Evolutionary conservation across 805 yeast genomes (phyloP).

Genomic region (Phaffomyces opuntiae): DNA sequence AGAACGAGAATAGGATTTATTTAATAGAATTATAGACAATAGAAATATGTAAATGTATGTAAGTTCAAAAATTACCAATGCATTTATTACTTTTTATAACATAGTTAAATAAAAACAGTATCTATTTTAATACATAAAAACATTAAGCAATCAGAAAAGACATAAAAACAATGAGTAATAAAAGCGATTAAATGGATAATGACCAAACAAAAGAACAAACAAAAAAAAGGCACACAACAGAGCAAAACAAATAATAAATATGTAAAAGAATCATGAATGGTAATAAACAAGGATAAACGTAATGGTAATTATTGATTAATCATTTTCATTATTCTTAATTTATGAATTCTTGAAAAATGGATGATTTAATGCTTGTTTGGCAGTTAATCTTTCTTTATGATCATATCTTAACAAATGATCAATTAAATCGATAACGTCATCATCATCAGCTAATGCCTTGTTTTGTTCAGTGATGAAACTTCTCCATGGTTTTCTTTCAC

Average conservation of each 20-base stretch:
- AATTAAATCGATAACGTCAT: conserved; percentile 73
- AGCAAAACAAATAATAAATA: background rate
- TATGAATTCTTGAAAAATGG: conserved; percentile 29
- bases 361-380: conserved; percentile 82
- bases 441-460: conserved; percentile 54
- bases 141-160: background rate
- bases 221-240: background rate
- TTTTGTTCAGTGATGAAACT: conserved; percentile 67
- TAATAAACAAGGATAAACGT: background rate
- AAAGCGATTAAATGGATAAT: background rate
- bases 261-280: background rate
- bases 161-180: background rate
- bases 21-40: background rate
- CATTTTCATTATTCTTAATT: background rate
- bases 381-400: conserved; percentile 83
- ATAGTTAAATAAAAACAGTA: too few species aligned
- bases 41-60: background rate
- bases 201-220: background rate
- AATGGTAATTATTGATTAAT: background rate
- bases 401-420: conserved; percentile 78
- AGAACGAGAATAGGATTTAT: conserved; percentile 21
- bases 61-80: too few species aligned
- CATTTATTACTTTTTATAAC: too few species aligned
- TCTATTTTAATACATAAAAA: too few species aligned
- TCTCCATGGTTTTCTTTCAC: conserved; percentile 82